Evolutionary conservation across 305 asterid species (phyloP).

Genomic region (Fraxinus albicans): DNA sequence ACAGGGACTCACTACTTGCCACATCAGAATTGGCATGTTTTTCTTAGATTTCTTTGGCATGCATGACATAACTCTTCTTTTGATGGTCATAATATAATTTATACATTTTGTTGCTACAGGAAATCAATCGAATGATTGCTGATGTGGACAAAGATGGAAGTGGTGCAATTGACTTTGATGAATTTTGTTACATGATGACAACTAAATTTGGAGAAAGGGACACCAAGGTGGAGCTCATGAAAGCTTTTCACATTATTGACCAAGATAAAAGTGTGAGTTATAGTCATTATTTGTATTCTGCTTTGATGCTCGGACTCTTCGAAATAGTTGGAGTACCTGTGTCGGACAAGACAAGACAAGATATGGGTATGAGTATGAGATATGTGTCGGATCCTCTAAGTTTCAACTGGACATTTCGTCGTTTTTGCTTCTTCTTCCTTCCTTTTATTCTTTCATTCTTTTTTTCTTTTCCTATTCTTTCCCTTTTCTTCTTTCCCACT

Average conservation of each 20-base stretch:
- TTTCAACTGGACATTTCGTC: no score
- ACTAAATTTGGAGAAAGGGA: conserved; percentile 95
- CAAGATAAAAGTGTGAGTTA: conserved; percentile 73
- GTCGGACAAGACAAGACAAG: no score
- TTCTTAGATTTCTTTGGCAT: neutral
- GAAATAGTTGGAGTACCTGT: no score
- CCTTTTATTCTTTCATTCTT: no score
- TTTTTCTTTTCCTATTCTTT: no score
- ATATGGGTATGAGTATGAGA: no score
- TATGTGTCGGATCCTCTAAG: no score
- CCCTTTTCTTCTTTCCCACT: no score
- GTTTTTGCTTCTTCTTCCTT: no score
- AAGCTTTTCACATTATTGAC: conserved; percentile 84
- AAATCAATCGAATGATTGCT: conserved; percentile 80
- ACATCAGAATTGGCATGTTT: neutral
- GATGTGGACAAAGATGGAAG: conserved; percentile 98
- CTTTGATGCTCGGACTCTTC: no score
- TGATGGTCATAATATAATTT: neutral
- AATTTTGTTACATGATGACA: conserved; percentile 93
- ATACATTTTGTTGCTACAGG: conserved; percentile 44
- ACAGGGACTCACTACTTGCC: neutral
- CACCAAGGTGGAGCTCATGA: conserved; percentile 80
- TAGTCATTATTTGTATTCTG: neutral
- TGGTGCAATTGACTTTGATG: conserved; percentile 92
- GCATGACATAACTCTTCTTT: neutral